Evolutionary conservation across 176 grass and related monocot genomes (phyloP), one percentile per base, ranked within the genome.

Genomic region (Guadua angustifolia): DNA sequence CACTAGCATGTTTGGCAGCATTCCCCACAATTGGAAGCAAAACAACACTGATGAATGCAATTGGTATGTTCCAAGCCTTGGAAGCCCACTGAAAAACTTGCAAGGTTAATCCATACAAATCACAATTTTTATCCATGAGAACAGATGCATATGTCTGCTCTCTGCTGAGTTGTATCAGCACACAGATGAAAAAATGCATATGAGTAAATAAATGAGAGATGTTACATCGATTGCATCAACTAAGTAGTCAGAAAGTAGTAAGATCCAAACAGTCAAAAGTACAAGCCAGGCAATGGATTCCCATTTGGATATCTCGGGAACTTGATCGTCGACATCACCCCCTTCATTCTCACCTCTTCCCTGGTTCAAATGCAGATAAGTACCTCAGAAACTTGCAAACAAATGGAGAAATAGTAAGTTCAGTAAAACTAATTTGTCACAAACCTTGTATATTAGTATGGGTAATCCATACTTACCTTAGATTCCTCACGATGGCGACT

Each of bases 11-110:
- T 87, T 93, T 86, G 3, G 94, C 94, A n/a, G 91, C 91, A 76
- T 96, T 96, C 58, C 88, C 91, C 56, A 96, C 91, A 33, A 96
- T 91, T 18, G 94, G 94, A 73, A 96, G 94, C 75, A 96, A 87
- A 83, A 96, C 84, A 75, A 89, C 91, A 80, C 91, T 96, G 51
- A 96, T 93, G 73, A 96, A 96, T 21, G 91, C 59, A 65, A 93
- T 57, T 1, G 94, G 94, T 87, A 93, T 86, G 33, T 87, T 79
- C 94, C 91, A 96, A 29, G 91, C 53, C 56, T 79, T 63, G 13
- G 94, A 87, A 77, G 88, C 91, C 40, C 84, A 86, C 91, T 96
- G 77, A 38, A 81, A 86, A 88, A 64, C 35, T 50, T 42, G 18
- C 49, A 80, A 75, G 13, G 14, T 71, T 74, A 78, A 65, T 35